phyloP scores from a whole-genome alignment of 192 early-diverging fungal species.

The Spinellus fusiger region DNA sequence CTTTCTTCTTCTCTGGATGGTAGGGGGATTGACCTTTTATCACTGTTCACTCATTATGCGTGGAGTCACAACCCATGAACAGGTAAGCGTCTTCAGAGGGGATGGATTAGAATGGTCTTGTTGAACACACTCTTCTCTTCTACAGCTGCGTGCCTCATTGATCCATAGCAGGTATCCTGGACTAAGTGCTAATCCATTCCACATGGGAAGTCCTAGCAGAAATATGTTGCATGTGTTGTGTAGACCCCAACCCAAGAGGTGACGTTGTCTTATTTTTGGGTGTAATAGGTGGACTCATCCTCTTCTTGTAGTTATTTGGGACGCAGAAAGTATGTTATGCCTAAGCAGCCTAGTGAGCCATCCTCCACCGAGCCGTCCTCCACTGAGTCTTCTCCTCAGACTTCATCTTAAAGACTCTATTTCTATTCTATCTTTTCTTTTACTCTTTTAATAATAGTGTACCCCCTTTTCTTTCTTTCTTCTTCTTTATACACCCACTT shows the following conservation, averaged over 20 bases:
- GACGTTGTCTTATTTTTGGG: neutral
- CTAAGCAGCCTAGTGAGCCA: neutral
- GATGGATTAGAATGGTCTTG: neutral
- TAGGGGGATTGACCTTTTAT: slow-evolving; percentile 70
- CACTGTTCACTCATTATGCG: slow-evolving; percentile 66
- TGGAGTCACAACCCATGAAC: slow-evolving; percentile 89
- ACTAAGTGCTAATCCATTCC: slow-evolving; percentile 16
- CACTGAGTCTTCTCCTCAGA: no score
- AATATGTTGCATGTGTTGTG: slow-evolving; percentile 25
- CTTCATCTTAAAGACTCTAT: no score
- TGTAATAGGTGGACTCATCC: neutral
- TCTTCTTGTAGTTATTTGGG: slow-evolving; percentile 15
- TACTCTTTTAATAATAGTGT: no score
- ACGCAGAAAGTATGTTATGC: slow-evolving; percentile 17
- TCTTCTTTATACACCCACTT: no score
- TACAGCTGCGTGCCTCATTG: slow-evolving; percentile 13
- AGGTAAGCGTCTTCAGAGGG: slow-evolving; percentile 38
- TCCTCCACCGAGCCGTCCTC: no score
- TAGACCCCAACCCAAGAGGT: slow-evolving; percentile 28
- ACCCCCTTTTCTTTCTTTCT: no score
- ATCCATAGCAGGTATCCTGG: slow-evolving; percentile 5
- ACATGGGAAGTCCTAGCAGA: slow-evolving; percentile 9
- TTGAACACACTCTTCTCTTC: neutral
- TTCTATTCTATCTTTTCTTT: no score
- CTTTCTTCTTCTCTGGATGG: slow-evolving; percentile 55